Percentiles rank a stretch among this genome's conserved stretches.
Conservation (phyloP, 106 monocot genomes). For the Allium fistulosum region DNA sequence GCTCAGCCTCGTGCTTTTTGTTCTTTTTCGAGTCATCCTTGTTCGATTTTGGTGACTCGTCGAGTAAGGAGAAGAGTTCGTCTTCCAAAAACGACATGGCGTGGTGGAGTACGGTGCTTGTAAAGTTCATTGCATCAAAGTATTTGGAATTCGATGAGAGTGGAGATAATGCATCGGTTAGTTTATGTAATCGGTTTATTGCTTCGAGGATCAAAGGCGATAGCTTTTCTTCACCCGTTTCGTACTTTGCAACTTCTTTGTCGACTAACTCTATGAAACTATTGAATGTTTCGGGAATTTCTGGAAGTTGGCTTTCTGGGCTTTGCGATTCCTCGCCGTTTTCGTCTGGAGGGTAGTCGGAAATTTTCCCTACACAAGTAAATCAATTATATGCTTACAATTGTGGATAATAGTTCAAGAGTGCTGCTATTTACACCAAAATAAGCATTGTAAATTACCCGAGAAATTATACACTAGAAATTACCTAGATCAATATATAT, state of each 20-base stretch:
- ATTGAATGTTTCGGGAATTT: constrained; percentile 26
- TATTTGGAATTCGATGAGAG: constrained; percentile 14
- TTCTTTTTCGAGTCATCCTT: constrained; percentile 2
- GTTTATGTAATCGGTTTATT: constrained; percentile 20
- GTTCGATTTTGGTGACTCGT: constrained; percentile 7
- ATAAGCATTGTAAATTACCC: no score
- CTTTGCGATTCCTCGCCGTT: no score
- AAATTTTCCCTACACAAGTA: no score
- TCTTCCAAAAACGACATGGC: constrained; percentile 63
- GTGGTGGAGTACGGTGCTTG: constrained; percentile 25
- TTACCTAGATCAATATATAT: no score
- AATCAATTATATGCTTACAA: no score
- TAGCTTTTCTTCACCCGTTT: constrained; percentile 8
- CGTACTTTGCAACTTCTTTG: constrained; percentile 20
- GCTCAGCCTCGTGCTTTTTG: constrained; percentile 4
- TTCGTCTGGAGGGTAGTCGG: no score
- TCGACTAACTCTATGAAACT: constrained; percentile 22
- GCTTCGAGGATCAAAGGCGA: constrained; percentile 19
- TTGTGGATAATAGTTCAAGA: no score
- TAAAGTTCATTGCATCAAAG: constrained; percentile 4
- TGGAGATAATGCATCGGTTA: constrained; percentile 10
- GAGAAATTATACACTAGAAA: no score
- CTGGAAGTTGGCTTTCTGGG: neutral
- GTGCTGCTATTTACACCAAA: no score
- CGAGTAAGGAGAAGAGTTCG: constrained; percentile 42